These are phyloP conservation scores for Ceratonia siliqua DNA, from an alignment of 306 rosid genomes.

Conservation along the genomic window DNA sequence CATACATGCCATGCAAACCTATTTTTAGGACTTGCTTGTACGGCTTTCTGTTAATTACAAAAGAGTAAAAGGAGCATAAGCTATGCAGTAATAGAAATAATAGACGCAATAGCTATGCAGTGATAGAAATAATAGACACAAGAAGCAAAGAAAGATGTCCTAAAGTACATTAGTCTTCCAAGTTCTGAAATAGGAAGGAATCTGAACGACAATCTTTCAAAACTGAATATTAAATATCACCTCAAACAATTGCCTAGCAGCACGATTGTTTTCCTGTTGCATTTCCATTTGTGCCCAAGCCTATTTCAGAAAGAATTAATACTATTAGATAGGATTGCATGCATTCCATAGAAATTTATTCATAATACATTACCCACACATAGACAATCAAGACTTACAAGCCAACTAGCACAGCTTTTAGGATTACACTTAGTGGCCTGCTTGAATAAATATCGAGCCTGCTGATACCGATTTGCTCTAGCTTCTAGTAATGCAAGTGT, in stretches of 20 bases:
- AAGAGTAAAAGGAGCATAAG: constrained; percentile 21
- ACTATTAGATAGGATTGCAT: constrained; percentile 7
- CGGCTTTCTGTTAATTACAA: constrained; percentile 63
- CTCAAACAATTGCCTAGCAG: constrained; percentile 86
- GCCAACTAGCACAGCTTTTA: constrained; percentile 98
- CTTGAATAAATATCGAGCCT: constrained; percentile 81
- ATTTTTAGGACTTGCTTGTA: constrained; percentile 94
- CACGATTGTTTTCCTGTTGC: constrained; percentile 69
- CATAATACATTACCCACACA: constrained; percentile 3
- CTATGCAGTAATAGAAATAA: constrained; percentile 12
- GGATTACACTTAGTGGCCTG: constrained; percentile 93
- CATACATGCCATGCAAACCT: constrained; percentile 96
- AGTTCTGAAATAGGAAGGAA: constrained; percentile 14
- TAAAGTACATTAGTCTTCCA: neutral
- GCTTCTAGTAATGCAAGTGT: constrained; percentile 93
- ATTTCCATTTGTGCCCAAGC: constrained; percentile 97
- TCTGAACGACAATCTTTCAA: neutral
- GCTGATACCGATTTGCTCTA: constrained; percentile 73
- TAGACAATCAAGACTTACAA: constrained; percentile 61
- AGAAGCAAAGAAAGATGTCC: neutral
- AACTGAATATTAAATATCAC: constrained; percentile 41
- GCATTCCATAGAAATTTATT: constrained; percentile 1
- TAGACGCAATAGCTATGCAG: no score
- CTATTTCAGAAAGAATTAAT: constrained; percentile 42
- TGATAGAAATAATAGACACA: constrained; percentile 4